Evolutionary conservation across 352 stramenopile species (phyloP).

Genomic region (Globisporangium mamillatum): DNA sequence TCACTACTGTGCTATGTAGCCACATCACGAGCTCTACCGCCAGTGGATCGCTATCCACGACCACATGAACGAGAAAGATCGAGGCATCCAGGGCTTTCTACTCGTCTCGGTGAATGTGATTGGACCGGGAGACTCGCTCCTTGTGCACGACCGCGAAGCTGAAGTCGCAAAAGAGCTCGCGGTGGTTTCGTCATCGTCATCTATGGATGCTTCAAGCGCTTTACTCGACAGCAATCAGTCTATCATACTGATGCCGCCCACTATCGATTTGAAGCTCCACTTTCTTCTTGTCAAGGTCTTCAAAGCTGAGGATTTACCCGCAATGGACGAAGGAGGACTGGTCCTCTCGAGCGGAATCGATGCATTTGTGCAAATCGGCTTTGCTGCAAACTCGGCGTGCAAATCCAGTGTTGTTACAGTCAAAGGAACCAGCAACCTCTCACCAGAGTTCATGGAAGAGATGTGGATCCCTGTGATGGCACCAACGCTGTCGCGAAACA

Average conservation of each 20-base stretch:
- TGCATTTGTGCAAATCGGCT: conserved; percentile 73
- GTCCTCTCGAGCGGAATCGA: conserved; percentile 72
- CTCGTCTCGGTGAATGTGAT: conserved; percentile 68
- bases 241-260: conserved; percentile 69
- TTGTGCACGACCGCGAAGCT: conserved; percentile 66
- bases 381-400: conserved; percentile 46
- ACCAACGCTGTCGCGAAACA: conserved; percentile 68
- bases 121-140: conserved; percentile 60
- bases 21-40: conserved; percentile 84
- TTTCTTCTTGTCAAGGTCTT: conserved; percentile 81
- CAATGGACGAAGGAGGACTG: conserved; percentile 63
- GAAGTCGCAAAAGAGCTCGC: conserved; percentile 59
- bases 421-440: conserved; percentile 46
- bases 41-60: conserved; percentile 91
- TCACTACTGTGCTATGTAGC: conserved; percentile 22
- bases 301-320: conserved; percentile 75
- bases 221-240: conserved; percentile 24
- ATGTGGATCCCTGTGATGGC: conserved; percentile 84
- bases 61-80: conserved; percentile 77
- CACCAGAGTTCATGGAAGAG: conserved; percentile 72
- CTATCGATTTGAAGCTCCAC: conserved; percentile 71
- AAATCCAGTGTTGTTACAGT: conserved; percentile 57
- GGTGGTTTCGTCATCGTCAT: conserved; percentile 1
- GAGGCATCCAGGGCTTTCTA: conserved; percentile 81
- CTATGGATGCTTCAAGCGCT: conserved; percentile 3